phyloP scores from a whole-genome alignment of 169 alveolate genomes.

The Babesia ovata region DNA sequence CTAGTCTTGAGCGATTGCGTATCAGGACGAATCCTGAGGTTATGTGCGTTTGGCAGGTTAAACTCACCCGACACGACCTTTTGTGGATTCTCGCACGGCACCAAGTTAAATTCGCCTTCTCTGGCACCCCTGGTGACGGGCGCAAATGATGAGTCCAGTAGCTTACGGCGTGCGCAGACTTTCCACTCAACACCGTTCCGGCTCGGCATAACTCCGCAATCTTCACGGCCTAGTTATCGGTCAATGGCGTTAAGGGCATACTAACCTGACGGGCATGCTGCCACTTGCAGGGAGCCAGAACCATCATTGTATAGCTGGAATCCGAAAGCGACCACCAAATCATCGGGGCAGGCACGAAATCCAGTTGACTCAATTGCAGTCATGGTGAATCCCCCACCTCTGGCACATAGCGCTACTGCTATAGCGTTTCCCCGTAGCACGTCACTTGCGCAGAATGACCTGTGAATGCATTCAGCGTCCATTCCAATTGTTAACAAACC shows the following conservation, averaged over 20 bases:
- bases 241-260: background rate
- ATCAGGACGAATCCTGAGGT: background rate
- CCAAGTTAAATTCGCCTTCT: background rate
- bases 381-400: background rate
- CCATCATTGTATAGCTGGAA: conserved; percentile 19
- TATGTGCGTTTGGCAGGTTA: background rate
- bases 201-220: conserved; percentile 23
- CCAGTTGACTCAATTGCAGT: conserved; percentile 2
- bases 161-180: conserved; percentile 10
- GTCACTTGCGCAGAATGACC: conserved; percentile 33
- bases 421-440: conserved; percentile 6
- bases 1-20: background rate
- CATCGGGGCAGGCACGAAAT: conserved; percentile 16
- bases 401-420: conserved; percentile 20
- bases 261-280: conserved; percentile 40
- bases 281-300: background rate
- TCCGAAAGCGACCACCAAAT: conserved; percentile 33
- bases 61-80: conserved; percentile 16
- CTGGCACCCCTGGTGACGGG: background rate
- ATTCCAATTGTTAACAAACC: background rate
- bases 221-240: background rate
- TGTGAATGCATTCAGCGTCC: background rate
- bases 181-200: conserved; percentile 33
- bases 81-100: background rate
- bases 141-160: background rate